phyloP scores from a whole-genome alignment of 2,329 filamentous ascomycete genomes.

The Shiraia sp. region DNA sequence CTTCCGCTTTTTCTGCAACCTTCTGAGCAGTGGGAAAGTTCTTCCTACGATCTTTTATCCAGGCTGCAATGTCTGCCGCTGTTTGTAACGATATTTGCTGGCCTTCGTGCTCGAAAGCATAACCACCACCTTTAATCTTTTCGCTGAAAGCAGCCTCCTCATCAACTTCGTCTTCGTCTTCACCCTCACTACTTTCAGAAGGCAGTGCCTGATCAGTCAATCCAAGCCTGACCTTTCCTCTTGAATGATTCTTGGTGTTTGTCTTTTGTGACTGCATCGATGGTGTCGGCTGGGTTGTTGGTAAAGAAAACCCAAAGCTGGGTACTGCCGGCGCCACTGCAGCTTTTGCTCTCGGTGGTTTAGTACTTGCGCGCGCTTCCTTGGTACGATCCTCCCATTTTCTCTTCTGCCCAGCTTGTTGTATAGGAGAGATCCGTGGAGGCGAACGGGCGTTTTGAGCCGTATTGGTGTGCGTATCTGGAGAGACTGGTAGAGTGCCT shows the following conservation, averaged over 20 bases:
- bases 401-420: constrained; percentile 34
- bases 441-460: constrained; percentile 9
- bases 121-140: constrained; percentile 55
- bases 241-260: constrained; percentile 58
- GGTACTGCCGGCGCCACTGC: constrained; percentile 40
- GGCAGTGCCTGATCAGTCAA: constrained; percentile 65
- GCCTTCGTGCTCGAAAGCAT: constrained; percentile 62
- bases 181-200: constrained; percentile 51
- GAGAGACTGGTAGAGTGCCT: constrained; percentile 4
- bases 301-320: constrained; percentile 42
- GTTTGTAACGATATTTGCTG: constrained; percentile 57
- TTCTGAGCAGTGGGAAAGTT: constrained; percentile 80
- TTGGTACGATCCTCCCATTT: constrained; percentile 26
- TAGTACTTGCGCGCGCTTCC: constrained; percentile 17
- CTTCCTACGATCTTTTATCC: constrained; percentile 78
- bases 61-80: constrained; percentile 72
- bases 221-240: constrained; percentile 71
- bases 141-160: constrained; percentile 62
- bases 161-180: constrained; percentile 71
- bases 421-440: constrained; percentile 17
- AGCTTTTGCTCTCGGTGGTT: constrained; percentile 39
- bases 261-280: constrained; percentile 3
- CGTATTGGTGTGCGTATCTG: background rate
- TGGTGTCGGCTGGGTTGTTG: constrained; percentile 13
- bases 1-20: constrained; percentile 64